Percentiles rank a stretch among this genome's conserved stretches.
phyloP scores from a whole-genome alignment of 176 grass and related monocot species.

The Coix lacrymajobi region DNA sequence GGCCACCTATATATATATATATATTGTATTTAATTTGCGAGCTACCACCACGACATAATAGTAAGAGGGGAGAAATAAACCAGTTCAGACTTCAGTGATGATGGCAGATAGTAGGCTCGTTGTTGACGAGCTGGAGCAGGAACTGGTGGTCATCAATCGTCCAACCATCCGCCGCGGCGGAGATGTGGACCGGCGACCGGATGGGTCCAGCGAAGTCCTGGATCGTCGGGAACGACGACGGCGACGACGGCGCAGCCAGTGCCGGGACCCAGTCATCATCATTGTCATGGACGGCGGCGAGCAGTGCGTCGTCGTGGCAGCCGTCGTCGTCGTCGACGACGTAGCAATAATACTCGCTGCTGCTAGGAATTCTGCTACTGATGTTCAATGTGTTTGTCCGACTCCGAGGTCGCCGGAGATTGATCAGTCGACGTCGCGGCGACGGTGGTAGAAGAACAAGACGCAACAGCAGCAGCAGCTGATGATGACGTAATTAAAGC shows the following conservation, averaged over 20 bases:
- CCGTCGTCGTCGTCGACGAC: background rate
- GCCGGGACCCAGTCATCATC: background rate
- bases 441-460: fast-evolving
- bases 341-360: background rate
- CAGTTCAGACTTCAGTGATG: background rate
- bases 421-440: too few relatives aligned
- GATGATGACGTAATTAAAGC: too few relatives aligned
- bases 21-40: too few relatives aligned
- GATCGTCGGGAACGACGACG: background rate
- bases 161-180: background rate
- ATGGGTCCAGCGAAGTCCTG: constrained; percentile 28
- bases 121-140: background rate
- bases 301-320: too few relatives aligned
- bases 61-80: too few relatives aligned
- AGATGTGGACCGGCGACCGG: constrained; percentile 34
- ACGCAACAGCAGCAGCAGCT: too few relatives aligned
- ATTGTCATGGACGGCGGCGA: background rate
- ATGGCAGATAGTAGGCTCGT: background rate
- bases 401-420: constrained; percentile 21
- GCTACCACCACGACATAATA: too few relatives aligned
- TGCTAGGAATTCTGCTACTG: too few relatives aligned
- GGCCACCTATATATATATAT: too few relatives aligned
- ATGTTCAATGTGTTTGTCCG: background rate
- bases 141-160: background rate
- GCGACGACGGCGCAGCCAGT: too few relatives aligned